Evolutionary conservation across 108 stramenopile species (phyloP), one percentile per base, ranked within the genome.

Genomic region (Pseudonitzschia delicatissima): DNA sequence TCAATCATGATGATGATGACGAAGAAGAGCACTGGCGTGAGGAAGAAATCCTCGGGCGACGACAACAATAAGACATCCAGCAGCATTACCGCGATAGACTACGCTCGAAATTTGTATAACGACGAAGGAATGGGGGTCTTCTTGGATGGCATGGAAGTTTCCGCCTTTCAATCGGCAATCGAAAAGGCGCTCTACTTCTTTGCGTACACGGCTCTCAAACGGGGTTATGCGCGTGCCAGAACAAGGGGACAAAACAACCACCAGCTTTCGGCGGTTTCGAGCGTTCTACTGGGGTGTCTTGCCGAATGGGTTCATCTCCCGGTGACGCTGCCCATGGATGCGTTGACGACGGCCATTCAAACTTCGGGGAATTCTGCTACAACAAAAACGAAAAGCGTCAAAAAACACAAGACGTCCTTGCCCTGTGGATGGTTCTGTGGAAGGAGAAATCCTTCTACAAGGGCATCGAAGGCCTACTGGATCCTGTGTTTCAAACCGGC

Each of bases 401-500:
- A 21, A 69, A 74, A 62, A 72, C 81, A 2, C 36, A 66, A 45
- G 69, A 44, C 25, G 69, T 84, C 47, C 57, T 93, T 21, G 74
- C 75, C 21, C 58, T 91, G 2, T 60, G 92, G 47, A 57, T 72
- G 52, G 81, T 66, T 25, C 78, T 92, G 51, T 52, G 87, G 25
- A 78, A 76, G 32, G 55, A 80, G 69, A 87, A 89, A 4, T 69
- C 80, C 17, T 85, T 92, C 78, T 96, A 94, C 89, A 91, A 86
- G 62, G 95, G 93, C 13, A 87, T 94, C 17, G 78, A 90, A 67
- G n/a, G 94, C 94, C 12, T 95, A 93, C 68, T 76, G 64, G 15
- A 84, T 96, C 15, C 73, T 96, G 51, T 96, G 93, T 71, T 74
- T 96, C 52, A 96, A 96, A 79, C 96, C 96, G 18, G 96, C 96